A percentile compares a stretch with the other conserved stretches of the same genome.
Conservation (phyloP, 176 grass and related monocot species). For the Areca catechu region DNA sequence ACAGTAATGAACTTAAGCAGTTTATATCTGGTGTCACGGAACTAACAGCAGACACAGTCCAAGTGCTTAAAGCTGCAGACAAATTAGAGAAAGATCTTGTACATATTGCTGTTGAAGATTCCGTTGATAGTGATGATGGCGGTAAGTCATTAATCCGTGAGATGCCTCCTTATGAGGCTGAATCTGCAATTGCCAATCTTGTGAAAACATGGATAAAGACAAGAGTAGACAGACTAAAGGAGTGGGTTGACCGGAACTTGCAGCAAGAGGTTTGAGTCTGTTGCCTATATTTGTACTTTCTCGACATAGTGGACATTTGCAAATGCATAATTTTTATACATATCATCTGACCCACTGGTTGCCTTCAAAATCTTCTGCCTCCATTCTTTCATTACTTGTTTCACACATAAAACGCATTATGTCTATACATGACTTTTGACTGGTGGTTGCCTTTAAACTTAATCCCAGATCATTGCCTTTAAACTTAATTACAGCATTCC, state of each 20-base stretch:
- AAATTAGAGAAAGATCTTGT: conserved; percentile 98
- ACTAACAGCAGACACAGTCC: conserved; percentile 77
- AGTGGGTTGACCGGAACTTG: conserved; percentile 91
- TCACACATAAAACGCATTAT: too few relatives aligned
- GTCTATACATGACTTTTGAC: too few relatives aligned
- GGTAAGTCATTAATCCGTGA: conserved; percentile 94
- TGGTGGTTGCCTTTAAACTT: too few relatives aligned
- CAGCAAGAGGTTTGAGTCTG: conserved; percentile 67
- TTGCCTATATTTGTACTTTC: background rate
- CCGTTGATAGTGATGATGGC: conserved; percentile 96
- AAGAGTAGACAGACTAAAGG: conserved; percentile 80
- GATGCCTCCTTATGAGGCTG: conserved; percentile 97
- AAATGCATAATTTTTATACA: too few relatives aligned
- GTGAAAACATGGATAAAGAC: conserved; percentile 82
- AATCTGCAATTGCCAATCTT: conserved; percentile 90
- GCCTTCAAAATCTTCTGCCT: too few relatives aligned
- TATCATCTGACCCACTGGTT: too few relatives aligned
- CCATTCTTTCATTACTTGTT: too few relatives aligned
- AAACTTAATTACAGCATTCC: too few relatives aligned
- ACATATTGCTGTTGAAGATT: conserved; percentile 96
- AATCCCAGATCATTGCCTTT: too few relatives aligned
- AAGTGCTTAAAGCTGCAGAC: conserved; percentile 90
- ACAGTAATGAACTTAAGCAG: conserved; percentile 91
- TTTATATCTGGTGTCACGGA: conserved; percentile 72
- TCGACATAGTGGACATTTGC: background rate